Conservation (phyloP, 2,329 filamentous ascomycete species). For the Exophiala sideris region DNA sequence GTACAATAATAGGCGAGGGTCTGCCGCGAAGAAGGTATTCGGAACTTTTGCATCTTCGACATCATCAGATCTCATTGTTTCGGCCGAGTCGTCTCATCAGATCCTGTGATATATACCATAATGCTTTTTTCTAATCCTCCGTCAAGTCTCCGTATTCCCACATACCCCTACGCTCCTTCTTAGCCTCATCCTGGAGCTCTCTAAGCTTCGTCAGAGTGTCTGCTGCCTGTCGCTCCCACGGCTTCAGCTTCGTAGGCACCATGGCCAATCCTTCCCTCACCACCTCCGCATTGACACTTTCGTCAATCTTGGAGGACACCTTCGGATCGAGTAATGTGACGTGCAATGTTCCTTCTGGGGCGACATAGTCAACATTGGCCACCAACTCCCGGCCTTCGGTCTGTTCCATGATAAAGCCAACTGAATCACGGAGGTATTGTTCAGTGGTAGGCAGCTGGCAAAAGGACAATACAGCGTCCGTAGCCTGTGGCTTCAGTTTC, state of each 20-base stretch:
- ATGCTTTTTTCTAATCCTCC: slow-evolving; percentile 61
- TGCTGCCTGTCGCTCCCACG: slow-evolving; percentile 77
- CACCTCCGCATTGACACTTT: slow-evolving; percentile 87
- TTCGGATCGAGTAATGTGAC: slow-evolving; percentile 84
- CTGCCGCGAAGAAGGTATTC: no score
- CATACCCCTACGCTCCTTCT: slow-evolving; percentile 76
- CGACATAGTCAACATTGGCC: slow-evolving; percentile 83
- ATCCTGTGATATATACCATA: no score
- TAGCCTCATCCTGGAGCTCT: slow-evolving; percentile 73
- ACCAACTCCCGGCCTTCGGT: slow-evolving; percentile 76
- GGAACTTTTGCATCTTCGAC: no score
- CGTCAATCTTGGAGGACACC: slow-evolving; percentile 58
- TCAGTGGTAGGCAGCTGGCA: slow-evolving; percentile 78
- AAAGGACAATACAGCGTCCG: slow-evolving; percentile 82
- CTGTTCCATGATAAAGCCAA: slow-evolving; percentile 69
- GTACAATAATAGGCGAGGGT: no score
- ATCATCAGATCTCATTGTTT: no score
- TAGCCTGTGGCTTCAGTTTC: slow-evolving; percentile 81
- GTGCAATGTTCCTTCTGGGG: slow-evolving; percentile 75
- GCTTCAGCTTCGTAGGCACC: slow-evolving; percentile 86
- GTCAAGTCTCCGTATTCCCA: slow-evolving; percentile 99
- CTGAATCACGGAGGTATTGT: slow-evolving; percentile 80
- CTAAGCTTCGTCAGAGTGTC: slow-evolving; percentile 69
- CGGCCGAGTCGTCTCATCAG: no score
- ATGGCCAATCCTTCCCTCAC: slow-evolving; percentile 80